Conservation (phyloP, 768 basidiomycete genomes). For the Pisolithus marmoratus region DNA sequence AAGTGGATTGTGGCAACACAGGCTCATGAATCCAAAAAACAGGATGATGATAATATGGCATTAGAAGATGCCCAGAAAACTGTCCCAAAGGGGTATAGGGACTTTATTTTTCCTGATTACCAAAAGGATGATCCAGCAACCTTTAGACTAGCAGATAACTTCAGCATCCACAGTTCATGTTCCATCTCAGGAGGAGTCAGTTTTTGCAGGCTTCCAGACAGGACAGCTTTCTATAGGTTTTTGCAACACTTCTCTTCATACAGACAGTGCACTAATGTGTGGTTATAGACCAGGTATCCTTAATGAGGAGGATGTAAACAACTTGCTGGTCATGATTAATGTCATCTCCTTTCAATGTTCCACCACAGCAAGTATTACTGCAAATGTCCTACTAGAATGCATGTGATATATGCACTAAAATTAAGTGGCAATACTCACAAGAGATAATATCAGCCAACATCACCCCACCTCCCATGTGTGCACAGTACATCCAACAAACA, state of each 20-base stretch:
- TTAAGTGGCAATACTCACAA: too few relatives aligned
- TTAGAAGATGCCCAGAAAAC: too few relatives aligned
- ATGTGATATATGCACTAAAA: too few relatives aligned
- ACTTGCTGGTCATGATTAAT: conserved; percentile 99
- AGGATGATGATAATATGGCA: too few relatives aligned
- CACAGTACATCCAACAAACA: too few relatives aligned
- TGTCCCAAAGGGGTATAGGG: too few relatives aligned
- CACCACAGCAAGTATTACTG: conserved; percentile 91
- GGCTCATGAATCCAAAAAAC: too few relatives aligned
- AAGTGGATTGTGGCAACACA: too few relatives aligned
- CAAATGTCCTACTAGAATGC: too few relatives aligned
- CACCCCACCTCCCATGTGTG: too few relatives aligned
- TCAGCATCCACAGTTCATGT: conserved; percentile 99
- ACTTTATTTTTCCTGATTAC: conserved; percentile 99
- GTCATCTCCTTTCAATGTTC: conserved; percentile 92
- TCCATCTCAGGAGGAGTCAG: conserved; percentile 94
- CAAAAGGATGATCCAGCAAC: conserved; percentile 94
- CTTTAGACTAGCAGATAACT: conserved; percentile 91
- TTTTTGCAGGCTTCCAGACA: conserved; percentile 99
- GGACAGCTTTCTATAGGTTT: conserved; percentile 95
- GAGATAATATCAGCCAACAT: too few relatives aligned
- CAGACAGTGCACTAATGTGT: conserved; percentile 4
- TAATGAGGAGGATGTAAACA: conserved; percentile 98
- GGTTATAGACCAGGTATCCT: conserved; percentile 74
- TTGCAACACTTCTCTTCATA: conserved; percentile 12